phyloP scores from a whole-genome alignment of 73 alveolate species.

The Paraurostyla sp. region DNA sequence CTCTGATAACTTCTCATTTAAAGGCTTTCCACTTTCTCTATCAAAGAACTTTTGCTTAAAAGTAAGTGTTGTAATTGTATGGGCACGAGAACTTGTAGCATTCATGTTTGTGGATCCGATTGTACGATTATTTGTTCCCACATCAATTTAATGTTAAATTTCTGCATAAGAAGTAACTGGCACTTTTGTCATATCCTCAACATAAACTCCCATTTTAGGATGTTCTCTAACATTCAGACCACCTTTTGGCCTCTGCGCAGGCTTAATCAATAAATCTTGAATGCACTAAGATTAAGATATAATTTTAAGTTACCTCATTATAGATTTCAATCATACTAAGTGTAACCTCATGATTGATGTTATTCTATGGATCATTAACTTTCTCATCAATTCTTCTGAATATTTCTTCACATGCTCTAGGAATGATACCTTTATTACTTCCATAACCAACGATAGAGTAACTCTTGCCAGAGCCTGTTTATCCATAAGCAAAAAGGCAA shows the following conservation, averaged over 20 bases:
- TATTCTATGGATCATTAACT: slow-evolving; percentile 77
- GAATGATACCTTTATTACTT: slow-evolving; percentile 99
- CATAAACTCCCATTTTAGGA: slow-evolving; percentile 81
- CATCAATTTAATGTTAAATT: slow-evolving; percentile 76
- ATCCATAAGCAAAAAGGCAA: slow-evolving; percentile 78
- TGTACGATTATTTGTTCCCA: slow-evolving; percentile 83
- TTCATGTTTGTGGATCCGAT: slow-evolving; percentile 88
- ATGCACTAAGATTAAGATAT: too few relatives aligned
- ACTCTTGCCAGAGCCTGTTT: slow-evolving; percentile 79
- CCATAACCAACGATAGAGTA: slow-evolving; percentile 96
- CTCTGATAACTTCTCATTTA: slow-evolving; percentile 78
- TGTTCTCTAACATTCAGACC: slow-evolving; percentile 90
- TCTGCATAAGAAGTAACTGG: slow-evolving; percentile 85
- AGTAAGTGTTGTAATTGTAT: slow-evolving; percentile 67
- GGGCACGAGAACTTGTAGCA: slow-evolving; percentile 83
- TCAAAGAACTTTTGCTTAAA: slow-evolving; percentile 68
- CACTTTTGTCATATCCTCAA: slow-evolving; percentile 79
- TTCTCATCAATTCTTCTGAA: slow-evolving; percentile 87
- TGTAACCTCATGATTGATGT: slow-evolving; percentile 82
- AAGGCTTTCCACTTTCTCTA: slow-evolving; percentile 77
- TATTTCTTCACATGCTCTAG: slow-evolving; percentile 99
- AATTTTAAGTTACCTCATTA: slow-evolving; percentile 98
- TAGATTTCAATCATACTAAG: slow-evolving; percentile 98
- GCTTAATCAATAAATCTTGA: slow-evolving; percentile 89
- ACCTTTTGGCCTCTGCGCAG: slow-evolving; percentile 77